Conservation (phyloP, 352 stramenopile species). For the Phytophthora tentaculata region DNA sequence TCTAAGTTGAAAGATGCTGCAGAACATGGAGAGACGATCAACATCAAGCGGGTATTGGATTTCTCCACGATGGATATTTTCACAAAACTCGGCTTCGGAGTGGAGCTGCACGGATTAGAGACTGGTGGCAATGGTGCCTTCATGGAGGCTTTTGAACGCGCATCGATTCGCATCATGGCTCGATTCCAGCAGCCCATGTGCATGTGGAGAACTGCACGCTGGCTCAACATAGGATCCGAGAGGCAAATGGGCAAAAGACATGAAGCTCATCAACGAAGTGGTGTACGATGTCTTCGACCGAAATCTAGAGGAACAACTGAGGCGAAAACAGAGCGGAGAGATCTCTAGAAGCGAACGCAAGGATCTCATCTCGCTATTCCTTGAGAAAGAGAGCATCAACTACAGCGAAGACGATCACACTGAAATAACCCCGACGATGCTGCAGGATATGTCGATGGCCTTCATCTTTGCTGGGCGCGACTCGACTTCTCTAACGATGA, state of each 20-base stretch:
- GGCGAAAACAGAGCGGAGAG: no score
- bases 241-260: conserved; percentile 29
- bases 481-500: conserved; percentile 75
- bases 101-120: conserved; percentile 53
- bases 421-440: conserved; percentile 35
- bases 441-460: conserved; percentile 77
- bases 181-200: conserved; percentile 45
- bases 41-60: conserved; percentile 63
- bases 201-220: conserved; percentile 45
- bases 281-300: conserved; percentile 33
- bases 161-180: conserved; percentile 38
- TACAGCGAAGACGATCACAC: conserved; percentile 18
- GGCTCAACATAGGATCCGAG: conserved; percentile 37
- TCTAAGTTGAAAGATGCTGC: conserved; percentile 13
- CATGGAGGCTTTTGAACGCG: conserved; percentile 48
- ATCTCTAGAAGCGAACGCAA: conserved; percentile 22
- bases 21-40: conserved; percentile 27
- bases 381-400: conserved; percentile 26
- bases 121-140: conserved; percentile 36
- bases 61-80: conserved; percentile 78
- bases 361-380: conserved; percentile 55
- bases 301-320: conserved; percentile 23
- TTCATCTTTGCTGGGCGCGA: conserved; percentile 83
- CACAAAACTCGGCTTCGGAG: conserved; percentile 73
- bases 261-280: conserved; percentile 34